Evolutionary conservation across 352 stramenopile genomes (phyloP).

Genomic region (Pythium aphanidermatum): DNA sequence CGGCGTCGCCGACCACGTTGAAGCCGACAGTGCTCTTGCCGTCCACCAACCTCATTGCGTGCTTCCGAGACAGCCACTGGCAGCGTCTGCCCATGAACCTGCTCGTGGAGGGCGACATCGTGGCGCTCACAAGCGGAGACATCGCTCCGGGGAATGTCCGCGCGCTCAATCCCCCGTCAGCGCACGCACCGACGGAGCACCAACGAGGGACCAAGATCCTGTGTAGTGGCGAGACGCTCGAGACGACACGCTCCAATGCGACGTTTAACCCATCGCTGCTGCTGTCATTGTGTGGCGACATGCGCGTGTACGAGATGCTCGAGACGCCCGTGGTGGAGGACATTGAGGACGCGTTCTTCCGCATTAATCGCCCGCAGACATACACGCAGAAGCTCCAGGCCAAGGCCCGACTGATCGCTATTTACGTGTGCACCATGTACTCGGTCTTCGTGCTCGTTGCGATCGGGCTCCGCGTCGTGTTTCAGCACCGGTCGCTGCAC

Average conservation of each 20-base stretch:
- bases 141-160: slow-evolving; percentile 61
- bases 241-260: slow-evolving; percentile 55
- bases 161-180: slow-evolving; percentile 20
- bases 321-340: slow-evolving; percentile 78
- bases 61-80: slow-evolving; percentile 77
- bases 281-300: slow-evolving; percentile 78
- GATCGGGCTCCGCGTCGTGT: slow-evolving; percentile 54
- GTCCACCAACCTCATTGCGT: slow-evolving; percentile 73
- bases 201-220: slow-evolving; percentile 57
- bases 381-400: slow-evolving; percentile 75
- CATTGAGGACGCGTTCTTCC: slow-evolving; percentile 74
- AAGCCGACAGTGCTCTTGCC: slow-evolving; percentile 58
- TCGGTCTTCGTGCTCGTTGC: slow-evolving; percentile 56
- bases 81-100: slow-evolving; percentile 81
- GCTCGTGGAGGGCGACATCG: slow-evolving; percentile 69
- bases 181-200: slow-evolving; percentile 19
- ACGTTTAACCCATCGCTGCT: slow-evolving; percentile 73
- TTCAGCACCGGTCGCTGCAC: slow-evolving; percentile 66
- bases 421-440: slow-evolving; percentile 66
- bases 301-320: slow-evolving; percentile 82
- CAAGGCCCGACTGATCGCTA: slow-evolving; percentile 39
- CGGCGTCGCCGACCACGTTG: neutral
- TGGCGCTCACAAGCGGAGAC: slow-evolving; percentile 82
- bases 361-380: slow-evolving; percentile 58
- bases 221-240: slow-evolving; percentile 25